Base-by-base conservation (phyloP, 1,139 yeast genomes). In the Blastobotrys proliferans region DNA sequence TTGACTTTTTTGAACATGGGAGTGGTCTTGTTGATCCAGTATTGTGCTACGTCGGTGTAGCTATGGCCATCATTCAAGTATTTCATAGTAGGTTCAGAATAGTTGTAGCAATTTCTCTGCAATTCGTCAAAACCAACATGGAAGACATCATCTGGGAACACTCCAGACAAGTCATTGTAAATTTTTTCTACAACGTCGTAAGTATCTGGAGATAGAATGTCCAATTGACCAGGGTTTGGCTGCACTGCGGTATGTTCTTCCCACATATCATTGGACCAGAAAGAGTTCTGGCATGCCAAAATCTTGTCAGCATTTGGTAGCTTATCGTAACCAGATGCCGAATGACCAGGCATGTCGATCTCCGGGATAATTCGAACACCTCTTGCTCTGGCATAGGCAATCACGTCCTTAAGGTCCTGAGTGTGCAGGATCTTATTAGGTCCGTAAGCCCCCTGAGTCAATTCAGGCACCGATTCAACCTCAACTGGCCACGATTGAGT, bases 101-200 rank as follows among this genome's bases (percentile, higher is more conserved):
- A 57, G 47, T 68, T 63, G 56, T 68, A 73, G 54, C 77, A 73
- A 16, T 49, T 52, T 11, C 62, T 53, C 37, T 61, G 62, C 38
- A 73, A 52, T 54, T 73, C 77, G 55, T 73, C 77, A 29, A 62
- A 64, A 3, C 77, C 77, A 29, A 71, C 72, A 52, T 73, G 77
- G 62, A 72, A 71, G 19, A 63, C 56, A 37, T 64, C 50, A 44
- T 72, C 77, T 1, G 54, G 43, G 51, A 73, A 72, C 14, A 70
- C 45, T 1, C 45, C 47, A 25, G 64, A 57, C 20, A 73, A 46
- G 45, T 73, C 77, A 14, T 63, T 52, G 50, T 64, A 71, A 11
- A 73, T 66, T 21, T 62, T 56, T 24, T 53, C 54, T 3, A 72
- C 62, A 11, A 68, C 66, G 3, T 63, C 59, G 46, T 69, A 70